Evolutionary conservation across 148 eudicot species (phyloP), one percentile per base, ranked within the genome.

Genomic region (Rhododendron vialii): DNA sequence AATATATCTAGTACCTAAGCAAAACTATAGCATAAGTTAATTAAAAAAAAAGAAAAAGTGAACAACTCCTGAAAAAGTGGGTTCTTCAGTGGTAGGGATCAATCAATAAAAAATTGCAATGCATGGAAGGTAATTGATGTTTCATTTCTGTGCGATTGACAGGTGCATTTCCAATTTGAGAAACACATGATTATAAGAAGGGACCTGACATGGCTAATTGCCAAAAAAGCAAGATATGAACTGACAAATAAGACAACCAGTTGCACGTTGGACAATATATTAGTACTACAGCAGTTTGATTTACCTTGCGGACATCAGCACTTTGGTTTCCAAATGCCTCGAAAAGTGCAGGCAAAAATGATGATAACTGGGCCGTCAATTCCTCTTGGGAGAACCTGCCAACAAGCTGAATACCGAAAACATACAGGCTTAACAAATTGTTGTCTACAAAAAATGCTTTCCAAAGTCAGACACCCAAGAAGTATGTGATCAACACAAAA

Each of bases 271-370:
- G 76, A 71, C 36, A 30, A 71, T 17, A 80, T 20, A 26, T 20
- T 14, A 79, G 35, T 48, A 28, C 1, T 22, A 7, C n/a, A 30
- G 12, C 35, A 14, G 71, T 61, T 38, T 45, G 41, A 71, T 65
- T 84, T 90, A 96, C 99, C 99, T 97, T 97, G 86, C 99, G 99
- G 84, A 97, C 98, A 88, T 97, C 99, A 48, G 98, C 98, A 89
- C 98, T 97, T 88, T 93, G 98, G 94, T 88, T 97, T 28, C 98
- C 96, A 90, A 97, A 97, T 85, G 99, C 99, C 86, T 95, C 99
- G 89, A 97, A 95, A 74, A 97, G 94, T 55, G 98, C 93, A 59
- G 98, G 98, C 90, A 97, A 89, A 89, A 97, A 97, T 43, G 99
- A 93, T 28, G 98, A 94, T 86, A 97, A 87, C 88, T 95, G 98